Conservation (phyloP, 139 green algal species). For the Coelastrella sp. region DNA sequence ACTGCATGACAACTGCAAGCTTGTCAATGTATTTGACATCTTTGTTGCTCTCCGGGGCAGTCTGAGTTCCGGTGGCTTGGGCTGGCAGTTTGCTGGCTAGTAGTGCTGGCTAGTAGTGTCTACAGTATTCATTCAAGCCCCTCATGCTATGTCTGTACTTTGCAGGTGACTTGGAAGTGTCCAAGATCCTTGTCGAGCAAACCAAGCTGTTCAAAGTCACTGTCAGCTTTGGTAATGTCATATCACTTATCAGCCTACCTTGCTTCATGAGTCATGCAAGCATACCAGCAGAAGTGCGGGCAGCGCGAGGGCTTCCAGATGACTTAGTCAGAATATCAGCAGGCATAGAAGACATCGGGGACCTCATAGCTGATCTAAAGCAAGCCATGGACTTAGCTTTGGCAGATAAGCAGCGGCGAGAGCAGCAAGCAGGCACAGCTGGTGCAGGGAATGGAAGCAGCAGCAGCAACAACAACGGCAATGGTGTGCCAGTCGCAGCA, state of each 20-base stretch:
- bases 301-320: slow-evolving; percentile 92
- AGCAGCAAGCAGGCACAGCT: slow-evolving; percentile 1
- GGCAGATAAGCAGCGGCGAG: background rate
- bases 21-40: too few species aligned
- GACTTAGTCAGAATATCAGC: slow-evolving; percentile 96
- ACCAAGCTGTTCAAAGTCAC: slow-evolving; percentile 48
- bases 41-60: background rate
- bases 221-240: slow-evolving; percentile 66
- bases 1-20: background rate
- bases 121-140: too few species aligned
- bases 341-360: slow-evolving; percentile 91
- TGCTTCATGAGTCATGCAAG: slow-evolving; percentile 99
- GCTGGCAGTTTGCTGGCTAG: too few species aligned
- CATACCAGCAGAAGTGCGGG: slow-evolving; percentile 89
- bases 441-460: background rate
- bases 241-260: slow-evolving; percentile 93
- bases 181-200: slow-evolving; percentile 96
- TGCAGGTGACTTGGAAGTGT: slow-evolving; percentile 69
- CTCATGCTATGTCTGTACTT: background rate
- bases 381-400: slow-evolving; percentile 67
- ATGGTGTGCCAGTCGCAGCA: background rate
- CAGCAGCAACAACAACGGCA: slow-evolving; percentile 9
- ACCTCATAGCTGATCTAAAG: slow-evolving; percentile 85
- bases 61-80: background rate
- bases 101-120: too few species aligned